These are phyloP conservation scores for Cyclotella kingstonii DNA, from an alignment of 108 stramenopile species.

Conservation along the genomic window DNA sequence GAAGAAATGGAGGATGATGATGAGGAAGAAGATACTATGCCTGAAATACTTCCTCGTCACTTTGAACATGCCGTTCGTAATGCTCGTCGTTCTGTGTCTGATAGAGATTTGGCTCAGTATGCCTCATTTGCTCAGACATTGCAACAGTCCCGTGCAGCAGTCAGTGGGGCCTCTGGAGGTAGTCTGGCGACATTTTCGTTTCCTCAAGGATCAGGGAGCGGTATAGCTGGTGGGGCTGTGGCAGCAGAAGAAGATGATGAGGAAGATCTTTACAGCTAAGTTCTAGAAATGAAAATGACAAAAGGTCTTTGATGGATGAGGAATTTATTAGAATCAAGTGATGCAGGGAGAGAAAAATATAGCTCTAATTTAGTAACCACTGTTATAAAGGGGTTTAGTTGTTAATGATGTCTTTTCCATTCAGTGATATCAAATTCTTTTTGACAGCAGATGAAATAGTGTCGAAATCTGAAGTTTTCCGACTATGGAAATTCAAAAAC, in stretches of 20 bases:
- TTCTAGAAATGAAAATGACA: too few species aligned
- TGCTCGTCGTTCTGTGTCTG: slow-evolving; percentile 96
- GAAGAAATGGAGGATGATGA: slow-evolving; percentile 89
- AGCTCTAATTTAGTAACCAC: too few species aligned
- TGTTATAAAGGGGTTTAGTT: too few species aligned
- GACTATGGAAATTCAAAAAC: too few species aligned
- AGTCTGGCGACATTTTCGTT: slow-evolving; percentile 90
- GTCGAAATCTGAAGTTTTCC: too few species aligned
- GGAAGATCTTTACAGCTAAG: slow-evolving; percentile 93
- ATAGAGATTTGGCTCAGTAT: slow-evolving; percentile 98
- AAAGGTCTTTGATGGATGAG: background rate
- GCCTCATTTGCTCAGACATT: slow-evolving; percentile 97
- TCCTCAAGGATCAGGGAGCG: slow-evolving; percentile 57
- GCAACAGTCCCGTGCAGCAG: slow-evolving; percentile 90
- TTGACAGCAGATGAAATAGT: too few species aligned
- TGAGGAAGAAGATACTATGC: slow-evolving; percentile 94
- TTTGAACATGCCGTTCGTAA: slow-evolving; percentile 97
- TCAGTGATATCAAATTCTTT: too few species aligned
- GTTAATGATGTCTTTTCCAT: too few species aligned
- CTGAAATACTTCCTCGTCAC: slow-evolving; percentile 95
- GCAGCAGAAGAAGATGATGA: slow-evolving; percentile 74
- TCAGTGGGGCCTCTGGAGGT: slow-evolving; percentile 83
- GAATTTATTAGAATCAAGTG: too few species aligned
- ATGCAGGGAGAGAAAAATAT: too few species aligned
- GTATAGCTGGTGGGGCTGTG: slow-evolving; percentile 32